Conservation (phyloP, 2,329 filamentous ascomycete genomes). For the Penicillium sp. region DNA sequence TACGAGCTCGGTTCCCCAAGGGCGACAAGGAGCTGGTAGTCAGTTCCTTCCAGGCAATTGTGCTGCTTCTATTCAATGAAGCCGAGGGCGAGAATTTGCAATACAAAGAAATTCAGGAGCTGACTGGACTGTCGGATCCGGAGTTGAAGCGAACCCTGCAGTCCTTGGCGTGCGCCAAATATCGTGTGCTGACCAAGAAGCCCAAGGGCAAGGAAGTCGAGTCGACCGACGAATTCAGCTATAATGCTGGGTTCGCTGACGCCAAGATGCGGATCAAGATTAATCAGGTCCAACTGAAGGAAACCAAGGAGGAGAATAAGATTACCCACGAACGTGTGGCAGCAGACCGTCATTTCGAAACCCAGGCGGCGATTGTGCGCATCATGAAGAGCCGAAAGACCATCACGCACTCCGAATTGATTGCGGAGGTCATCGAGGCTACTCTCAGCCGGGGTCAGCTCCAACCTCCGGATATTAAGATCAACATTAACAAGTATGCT, state of each 20-base stretch:
- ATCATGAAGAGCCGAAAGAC: slow-evolving; percentile 95
- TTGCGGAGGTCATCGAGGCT: slow-evolving; percentile 87
- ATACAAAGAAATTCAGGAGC: slow-evolving; percentile 72
- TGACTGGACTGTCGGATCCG: slow-evolving; percentile 70
- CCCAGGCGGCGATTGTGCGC: slow-evolving; percentile 91
- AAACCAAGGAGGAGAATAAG: slow-evolving; percentile 92
- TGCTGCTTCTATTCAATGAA: slow-evolving; percentile 86
- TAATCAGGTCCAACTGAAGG: slow-evolving; percentile 96
- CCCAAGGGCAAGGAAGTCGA: slow-evolving; percentile 82
- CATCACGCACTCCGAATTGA: slow-evolving; percentile 81
- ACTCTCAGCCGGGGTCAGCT: slow-evolving; percentile 84
- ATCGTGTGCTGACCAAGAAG: slow-evolving; percentile 78
- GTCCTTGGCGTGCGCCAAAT: slow-evolving; percentile 88
- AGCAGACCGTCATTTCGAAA: slow-evolving; percentile 90
- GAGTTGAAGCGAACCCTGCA: slow-evolving; percentile 90
- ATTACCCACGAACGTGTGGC: slow-evolving; percentile 88
- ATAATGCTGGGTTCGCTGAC: slow-evolving; percentile 75
- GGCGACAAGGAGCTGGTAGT: slow-evolving; percentile 86
- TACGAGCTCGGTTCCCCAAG: slow-evolving; percentile 76
- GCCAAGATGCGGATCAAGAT: slow-evolving; percentile 92
- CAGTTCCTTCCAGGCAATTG: slow-evolving; percentile 86
- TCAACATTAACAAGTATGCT: slow-evolving; percentile 88
- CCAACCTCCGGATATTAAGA: slow-evolving; percentile 86
- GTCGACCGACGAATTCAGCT: slow-evolving; percentile 75
- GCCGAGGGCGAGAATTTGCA: slow-evolving; percentile 64